These are phyloP conservation scores for Suhomyces anneliseae DNA, from an alignment of 1,139 yeast species.

Conservation along the genomic window DNA sequence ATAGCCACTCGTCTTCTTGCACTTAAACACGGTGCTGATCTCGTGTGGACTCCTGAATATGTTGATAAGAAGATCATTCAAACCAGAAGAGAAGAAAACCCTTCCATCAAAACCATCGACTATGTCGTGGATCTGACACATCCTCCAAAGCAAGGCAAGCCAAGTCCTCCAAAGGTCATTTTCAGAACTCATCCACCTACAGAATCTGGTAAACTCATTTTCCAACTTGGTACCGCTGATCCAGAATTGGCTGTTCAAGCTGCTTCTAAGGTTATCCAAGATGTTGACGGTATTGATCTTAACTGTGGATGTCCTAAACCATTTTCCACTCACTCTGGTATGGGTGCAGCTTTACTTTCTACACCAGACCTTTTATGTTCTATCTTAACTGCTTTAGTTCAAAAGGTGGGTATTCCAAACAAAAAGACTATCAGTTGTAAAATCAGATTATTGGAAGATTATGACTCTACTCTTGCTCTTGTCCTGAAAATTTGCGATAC, in stretches of 20 bases:
- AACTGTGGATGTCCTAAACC: conserved; percentile 97
- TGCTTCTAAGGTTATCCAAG: conserved; percentile 73
- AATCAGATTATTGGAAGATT: conserved; percentile 68
- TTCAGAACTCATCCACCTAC: conserved; percentile 69
- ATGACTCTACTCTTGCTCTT: conserved; percentile 58
- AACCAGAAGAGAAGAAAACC: conserved; percentile 64
- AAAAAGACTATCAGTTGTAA: conserved; percentile 86
- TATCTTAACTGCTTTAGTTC: conserved; percentile 67
- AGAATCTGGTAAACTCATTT: conserved; percentile 67
- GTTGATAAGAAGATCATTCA: conserved; percentile 79
- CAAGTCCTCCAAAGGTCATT: conserved; percentile 41
- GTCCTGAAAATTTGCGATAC: conserved; percentile 69
- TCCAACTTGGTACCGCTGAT: conserved; percentile 87
- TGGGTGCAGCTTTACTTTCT: conserved; percentile 90
- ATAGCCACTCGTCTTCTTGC: conserved; percentile 83
- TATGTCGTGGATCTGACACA: conserved; percentile 30
- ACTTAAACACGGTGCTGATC: conserved; percentile 81
- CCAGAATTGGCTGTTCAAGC: conserved; percentile 87
- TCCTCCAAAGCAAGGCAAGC: conserved; percentile 3
- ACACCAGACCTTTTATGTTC: conserved; percentile 77
- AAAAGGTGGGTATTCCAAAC: conserved; percentile 75
- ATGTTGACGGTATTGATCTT: conserved; percentile 90
- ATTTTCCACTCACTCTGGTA: conserved; percentile 85
- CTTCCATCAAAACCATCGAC: conserved; percentile 58
- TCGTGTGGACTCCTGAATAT: conserved; percentile 96